Base-by-base conservation (phyloP, 148 eudicot genomes). In the Polygonum maritimum region DNA sequence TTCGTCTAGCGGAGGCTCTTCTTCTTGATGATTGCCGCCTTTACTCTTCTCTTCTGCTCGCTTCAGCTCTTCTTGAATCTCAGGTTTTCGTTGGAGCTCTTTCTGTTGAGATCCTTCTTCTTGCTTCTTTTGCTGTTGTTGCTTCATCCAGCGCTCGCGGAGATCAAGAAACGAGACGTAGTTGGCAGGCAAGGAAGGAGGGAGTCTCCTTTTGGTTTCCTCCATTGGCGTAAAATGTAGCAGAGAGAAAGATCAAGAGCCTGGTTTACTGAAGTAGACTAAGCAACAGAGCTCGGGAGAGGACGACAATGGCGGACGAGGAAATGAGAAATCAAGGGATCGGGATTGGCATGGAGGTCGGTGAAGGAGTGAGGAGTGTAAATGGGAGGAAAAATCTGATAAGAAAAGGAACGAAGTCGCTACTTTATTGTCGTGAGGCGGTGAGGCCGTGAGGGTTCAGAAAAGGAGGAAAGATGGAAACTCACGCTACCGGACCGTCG, bases 101-200 rank as follows among this genome's bases (percentile, higher is more conserved):
- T 47, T 44, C 33, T 12, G 4, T 10, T 19, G 15, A 26, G 2
- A 13, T 36, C 45, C 51, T 47, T 44, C 51, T 5, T n/a, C 35
- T 22, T 44, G 52, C 14, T 71, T 21, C 38, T 41, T 44, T 12
- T 41, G 52, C 33, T 71, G 49, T 15, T 47, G 74, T 11, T 71
- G 51, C 52, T 71, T 71, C 74, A 71, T 41, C 74, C 74, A 71
- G 36, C 74, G 74, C 16, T 71, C 74, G 16, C 74, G 74, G 36
- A 71, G 74, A 26, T 71, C 74, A 19, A 71, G 51, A 44, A 40
- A 41, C 15, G 74, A 41, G 49, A 71, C 74, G 74, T 71, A 71
- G 74, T 71, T 71, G 18, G 74, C 51, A 41, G 74, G 74, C 54
- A 71, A 41, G 26, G 74, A 45, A 47, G 74, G 74, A 71, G 6